Evolutionary conservation across 768 basidiomycete genomes (phyloP).

Genomic region (Zangia roseola): DNA sequence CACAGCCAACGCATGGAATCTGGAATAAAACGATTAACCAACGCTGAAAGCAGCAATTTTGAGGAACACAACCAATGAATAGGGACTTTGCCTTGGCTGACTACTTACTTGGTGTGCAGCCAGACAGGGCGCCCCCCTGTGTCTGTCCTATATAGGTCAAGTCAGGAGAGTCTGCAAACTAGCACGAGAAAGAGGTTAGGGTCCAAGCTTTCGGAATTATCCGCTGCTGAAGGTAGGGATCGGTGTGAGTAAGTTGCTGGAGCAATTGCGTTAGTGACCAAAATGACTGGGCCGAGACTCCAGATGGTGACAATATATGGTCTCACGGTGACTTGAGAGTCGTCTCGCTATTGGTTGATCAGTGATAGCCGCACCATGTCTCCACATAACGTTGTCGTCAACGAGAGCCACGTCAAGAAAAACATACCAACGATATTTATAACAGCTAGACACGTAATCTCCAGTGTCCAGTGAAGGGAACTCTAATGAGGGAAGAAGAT

Average conservation of each 20-base stretch:
- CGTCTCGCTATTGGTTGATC: not conserved
- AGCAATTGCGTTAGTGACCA: no score
- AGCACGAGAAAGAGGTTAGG: not conserved
- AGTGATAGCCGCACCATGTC: not conserved
- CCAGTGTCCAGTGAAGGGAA: constrained; percentile 6
- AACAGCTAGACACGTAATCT: constrained; percentile 4
- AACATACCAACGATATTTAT: constrained; percentile 7
- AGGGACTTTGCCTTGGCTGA: constrained; percentile 5
- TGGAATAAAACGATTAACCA: constrained; percentile 10
- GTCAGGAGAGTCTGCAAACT: not conserved
- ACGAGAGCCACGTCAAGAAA: constrained; percentile 9
- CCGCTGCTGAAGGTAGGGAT: no score
- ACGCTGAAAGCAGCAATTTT: constrained; percentile 4
- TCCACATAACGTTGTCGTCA: constrained; percentile 3
- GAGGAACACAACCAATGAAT: constrained; percentile 3
- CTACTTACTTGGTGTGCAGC: constrained; percentile 4
- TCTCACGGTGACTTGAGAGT: not conserved
- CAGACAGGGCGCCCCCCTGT: constrained; percentile 19
- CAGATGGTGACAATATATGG: constrained; percentile 8
- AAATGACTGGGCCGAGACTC: no score
- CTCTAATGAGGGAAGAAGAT: constrained; percentile 11
- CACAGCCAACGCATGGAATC: constrained; percentile 1
- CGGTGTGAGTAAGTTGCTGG: no score
- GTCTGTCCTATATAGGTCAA: not conserved
- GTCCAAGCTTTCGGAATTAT: no score